Base-by-base conservation (phyloP, 2,329 filamentous ascomycete species). In the Talaromyces sp. region DNA sequence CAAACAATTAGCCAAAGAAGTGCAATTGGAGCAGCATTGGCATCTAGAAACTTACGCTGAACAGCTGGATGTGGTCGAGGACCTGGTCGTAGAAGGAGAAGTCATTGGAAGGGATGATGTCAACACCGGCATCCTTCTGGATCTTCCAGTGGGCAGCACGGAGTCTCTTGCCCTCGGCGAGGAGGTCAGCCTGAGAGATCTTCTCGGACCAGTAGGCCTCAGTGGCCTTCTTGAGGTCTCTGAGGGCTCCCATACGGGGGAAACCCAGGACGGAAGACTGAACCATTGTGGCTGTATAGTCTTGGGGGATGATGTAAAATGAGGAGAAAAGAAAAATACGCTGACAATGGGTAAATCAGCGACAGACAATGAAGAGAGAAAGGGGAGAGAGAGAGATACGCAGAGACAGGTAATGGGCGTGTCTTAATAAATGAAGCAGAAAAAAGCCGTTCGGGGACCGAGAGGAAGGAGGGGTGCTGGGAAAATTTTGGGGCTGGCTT, bases 171-270 rank as follows among this genome's bases (percentile, higher is more conserved):
- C 90, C 94, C 87, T 97, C 94, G 64, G 87, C 85, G 69, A 97
- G 84, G 69, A 99, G 91, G 65, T 96, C 92, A 65, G 89, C 86
- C 75, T 92, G 91, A 66, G 91, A 92, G 78, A 96, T 84, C 85
- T 97, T 99, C 79, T 89, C 93, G 73, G 82, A 89, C 94, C 94
- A 99, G 82, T 88, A 99, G 78, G 93, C 91, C 82, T 99, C 94
- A 69, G 92, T 99, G 75, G 94, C 94, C 88, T 99, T 99, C 89
- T 99, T 99, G 78, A 99, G 88, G 85, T 99, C 94, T 88, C 94
- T 92, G 82, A 95, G 90, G 74, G 86, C 90, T 81, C 94, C 94
- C 91, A 97, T 97, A 77, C 94, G 93, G 79, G 94, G 94, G 87
- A 99, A 99, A 82, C 94, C 94, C 79, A 99, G 89, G 79, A 99